Evolutionary conservation across 108 stramenopile species (phyloP).

Genomic region (Seminavis robusta): DNA sequence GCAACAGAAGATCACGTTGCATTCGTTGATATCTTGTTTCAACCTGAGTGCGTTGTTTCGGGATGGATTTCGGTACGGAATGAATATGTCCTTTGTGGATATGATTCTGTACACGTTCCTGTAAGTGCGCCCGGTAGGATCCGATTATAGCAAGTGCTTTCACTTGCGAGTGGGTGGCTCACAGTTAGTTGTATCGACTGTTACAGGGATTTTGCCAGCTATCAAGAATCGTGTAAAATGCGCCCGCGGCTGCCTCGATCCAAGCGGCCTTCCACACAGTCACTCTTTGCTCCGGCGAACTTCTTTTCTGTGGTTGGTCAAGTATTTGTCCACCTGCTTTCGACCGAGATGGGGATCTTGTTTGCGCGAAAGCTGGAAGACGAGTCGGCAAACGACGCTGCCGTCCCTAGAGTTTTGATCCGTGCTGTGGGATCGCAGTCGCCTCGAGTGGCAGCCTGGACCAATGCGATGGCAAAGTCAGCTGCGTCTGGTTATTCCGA

Average conservation of each 20-base stretch:
- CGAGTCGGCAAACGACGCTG: not conserved
- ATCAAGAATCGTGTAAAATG: slow-evolving; percentile 41
- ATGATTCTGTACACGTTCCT: slow-evolving; percentile 18
- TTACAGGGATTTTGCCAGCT: slow-evolving; percentile 27
- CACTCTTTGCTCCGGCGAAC: slow-evolving; percentile 34
- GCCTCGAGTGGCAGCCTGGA: not conserved
- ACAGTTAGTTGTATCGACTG: too few relatives aligned
- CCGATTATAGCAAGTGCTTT: too few relatives aligned
- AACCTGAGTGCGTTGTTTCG: slow-evolving; percentile 53
- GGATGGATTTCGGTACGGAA: slow-evolving; percentile 65
- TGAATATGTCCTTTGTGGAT: slow-evolving; percentile 57
- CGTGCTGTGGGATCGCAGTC: too few relatives aligned
- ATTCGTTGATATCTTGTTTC: slow-evolving; percentile 50
- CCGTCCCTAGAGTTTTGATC: too few relatives aligned
- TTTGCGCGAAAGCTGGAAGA: slow-evolving; percentile 30
- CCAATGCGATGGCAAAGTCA: not conserved
- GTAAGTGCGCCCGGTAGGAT: too few relatives aligned
- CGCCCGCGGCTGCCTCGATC: slow-evolving; percentile 36
- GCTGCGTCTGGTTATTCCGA: not conserved
- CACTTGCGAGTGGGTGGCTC: too few relatives aligned
- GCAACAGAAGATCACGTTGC: slow-evolving; percentile 39
- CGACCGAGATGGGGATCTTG: slow-evolving; percentile 30
- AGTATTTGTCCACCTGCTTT: slow-evolving; percentile 44
- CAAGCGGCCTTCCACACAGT: slow-evolving; percentile 38
- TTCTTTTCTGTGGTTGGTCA: slow-evolving; percentile 33